Conservation (phyloP, 179 eudicot genomes). For the Carnegiea gigantea region DNA sequence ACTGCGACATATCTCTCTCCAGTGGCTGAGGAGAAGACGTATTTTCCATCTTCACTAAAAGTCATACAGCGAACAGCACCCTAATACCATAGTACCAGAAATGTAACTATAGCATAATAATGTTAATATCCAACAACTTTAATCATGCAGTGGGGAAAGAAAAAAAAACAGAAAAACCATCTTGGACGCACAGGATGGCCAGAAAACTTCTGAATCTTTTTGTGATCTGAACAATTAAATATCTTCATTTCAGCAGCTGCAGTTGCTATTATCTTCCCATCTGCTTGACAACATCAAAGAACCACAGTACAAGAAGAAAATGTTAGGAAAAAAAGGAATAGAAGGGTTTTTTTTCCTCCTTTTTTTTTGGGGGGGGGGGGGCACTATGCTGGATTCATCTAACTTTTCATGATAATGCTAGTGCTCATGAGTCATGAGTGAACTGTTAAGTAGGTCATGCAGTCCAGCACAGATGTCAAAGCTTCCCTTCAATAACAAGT, state of each 20-base stretch:
- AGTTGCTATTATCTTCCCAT: slow-evolving; percentile 79
- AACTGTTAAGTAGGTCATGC: background rate
- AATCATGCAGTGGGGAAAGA: background rate
- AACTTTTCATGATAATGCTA: background rate
- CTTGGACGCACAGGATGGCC: slow-evolving; percentile 85
- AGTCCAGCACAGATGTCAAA: background rate
- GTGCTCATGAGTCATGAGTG: background rate
- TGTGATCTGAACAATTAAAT: slow-evolving; percentile 56
- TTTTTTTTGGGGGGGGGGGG: background rate
- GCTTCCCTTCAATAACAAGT: slow-evolving; percentile 3
- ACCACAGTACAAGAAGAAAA: slow-evolving; percentile 15
- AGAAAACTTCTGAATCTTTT: slow-evolving; percentile 88
- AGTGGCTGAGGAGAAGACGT: slow-evolving; percentile 71
- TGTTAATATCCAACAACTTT: background rate
- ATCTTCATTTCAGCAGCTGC: slow-evolving; percentile 91
- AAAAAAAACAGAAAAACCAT: slow-evolving; percentile 7
- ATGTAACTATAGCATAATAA: background rate
- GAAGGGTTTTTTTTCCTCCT: background rate
- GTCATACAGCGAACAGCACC: slow-evolving; percentile 77
- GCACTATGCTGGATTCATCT: background rate
- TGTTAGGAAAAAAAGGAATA: background rate
- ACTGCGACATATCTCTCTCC: slow-evolving; percentile 88
- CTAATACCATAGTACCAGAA: slow-evolving; percentile 37
- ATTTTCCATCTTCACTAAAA: slow-evolving; percentile 80
- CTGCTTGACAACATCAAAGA: slow-evolving; percentile 39